phyloP scores from a whole-genome alignment of 176 grass and related monocot species.

The Cenchrus americanus region DNA sequence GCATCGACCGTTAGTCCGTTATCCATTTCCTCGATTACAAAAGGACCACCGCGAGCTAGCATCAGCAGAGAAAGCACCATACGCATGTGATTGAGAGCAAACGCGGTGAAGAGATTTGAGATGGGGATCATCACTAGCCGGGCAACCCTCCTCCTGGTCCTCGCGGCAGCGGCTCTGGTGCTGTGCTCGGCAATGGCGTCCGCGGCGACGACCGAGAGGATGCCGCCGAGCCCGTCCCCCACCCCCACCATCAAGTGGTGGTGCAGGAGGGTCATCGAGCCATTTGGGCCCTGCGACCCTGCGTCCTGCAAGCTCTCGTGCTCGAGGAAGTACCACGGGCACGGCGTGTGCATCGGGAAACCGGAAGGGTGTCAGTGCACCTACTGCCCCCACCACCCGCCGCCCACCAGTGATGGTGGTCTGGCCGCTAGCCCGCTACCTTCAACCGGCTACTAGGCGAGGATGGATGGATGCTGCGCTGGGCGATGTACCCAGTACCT shows the following conservation, averaged over 20 bases:
- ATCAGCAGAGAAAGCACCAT: too few species aligned
- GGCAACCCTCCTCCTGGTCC: neutral
- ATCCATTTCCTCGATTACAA: too few species aligned
- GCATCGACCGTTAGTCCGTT: too few species aligned
- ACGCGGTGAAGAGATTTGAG: neutral
- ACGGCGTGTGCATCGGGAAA: neutral
- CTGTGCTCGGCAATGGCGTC: neutral
- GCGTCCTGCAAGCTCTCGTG: constrained; percentile 6
- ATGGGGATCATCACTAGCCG: neutral
- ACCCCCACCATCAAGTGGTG: too few species aligned
- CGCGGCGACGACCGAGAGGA: neutral
- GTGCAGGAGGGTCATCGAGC: neutral
- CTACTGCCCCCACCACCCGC: neutral
- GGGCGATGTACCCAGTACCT: neutral
- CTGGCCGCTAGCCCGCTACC: neutral
- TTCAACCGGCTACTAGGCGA: neutral
- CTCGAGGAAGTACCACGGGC: neutral
- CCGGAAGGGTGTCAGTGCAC: neutral
- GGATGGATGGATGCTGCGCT: neutral
- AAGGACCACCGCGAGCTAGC: too few species aligned
- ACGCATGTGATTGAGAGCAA: too few species aligned
- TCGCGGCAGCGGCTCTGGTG: neutral
- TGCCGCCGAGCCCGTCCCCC: neutral
- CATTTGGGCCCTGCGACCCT: neutral
- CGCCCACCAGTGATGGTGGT: neutral